Evolutionary conservation across 2,329 filamentous ascomycete species (phyloP).

Genomic region (Verticillium nubilum): DNA sequence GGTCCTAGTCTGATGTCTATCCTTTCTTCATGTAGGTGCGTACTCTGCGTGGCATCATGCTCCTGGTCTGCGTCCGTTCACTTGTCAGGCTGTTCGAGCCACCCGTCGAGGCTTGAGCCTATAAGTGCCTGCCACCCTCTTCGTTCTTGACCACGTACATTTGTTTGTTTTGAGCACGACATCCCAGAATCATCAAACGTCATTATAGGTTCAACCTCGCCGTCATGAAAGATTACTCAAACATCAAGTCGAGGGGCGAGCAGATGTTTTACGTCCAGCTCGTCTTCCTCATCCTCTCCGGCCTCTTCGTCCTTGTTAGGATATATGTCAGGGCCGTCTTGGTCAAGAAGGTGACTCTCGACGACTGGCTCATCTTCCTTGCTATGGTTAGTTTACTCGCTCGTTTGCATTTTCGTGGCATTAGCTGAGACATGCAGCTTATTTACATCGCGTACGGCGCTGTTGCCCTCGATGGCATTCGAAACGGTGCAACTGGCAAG

Average conservation of each 20-base stretch:
- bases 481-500: conserved; percentile 13
- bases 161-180: not conserved
- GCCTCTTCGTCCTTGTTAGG: conserved; percentile 31
- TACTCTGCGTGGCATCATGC: not conserved
- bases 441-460: conserved; percentile 25
- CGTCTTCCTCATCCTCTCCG: conserved; percentile 26
- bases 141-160: not conserved
- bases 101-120: not conserved
- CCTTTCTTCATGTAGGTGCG: not conserved
- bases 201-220: not conserved
- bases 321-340: conserved; percentile 38
- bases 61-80: not conserved
- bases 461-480: conserved; percentile 26
- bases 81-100: not conserved
- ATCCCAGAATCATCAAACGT: not conserved
- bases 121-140: not conserved
- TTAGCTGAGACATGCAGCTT: conserved; percentile 17
- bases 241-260: conserved; percentile 6
- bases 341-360: conserved; percentile 33
- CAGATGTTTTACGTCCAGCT: conserved; percentile 15
- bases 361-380: conserved; percentile 42
- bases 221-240: not conserved
- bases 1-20: not conserved
- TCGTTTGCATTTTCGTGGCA: not conserved
- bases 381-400: conserved; percentile 32